Evolutionary conservation across 129 eudicot genomes (phyloP).

Genomic region (Flaveria ramosissima): DNA sequence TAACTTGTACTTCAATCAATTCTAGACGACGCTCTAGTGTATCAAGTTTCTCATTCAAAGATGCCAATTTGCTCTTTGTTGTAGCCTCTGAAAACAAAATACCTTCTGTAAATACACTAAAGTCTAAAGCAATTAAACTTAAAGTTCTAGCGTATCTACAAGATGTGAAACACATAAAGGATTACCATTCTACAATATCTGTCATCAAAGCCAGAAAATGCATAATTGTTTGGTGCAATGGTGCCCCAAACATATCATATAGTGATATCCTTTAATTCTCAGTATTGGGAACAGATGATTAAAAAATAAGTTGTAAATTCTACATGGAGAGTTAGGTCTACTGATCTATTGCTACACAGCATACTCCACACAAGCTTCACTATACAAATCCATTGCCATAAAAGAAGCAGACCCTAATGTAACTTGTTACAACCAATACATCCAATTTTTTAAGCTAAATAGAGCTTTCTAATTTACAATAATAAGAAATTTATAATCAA

Average conservation of each 20-base stretch:
- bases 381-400: background rate
- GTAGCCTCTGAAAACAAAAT: constrained; percentile 69
- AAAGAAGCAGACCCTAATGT: background rate
- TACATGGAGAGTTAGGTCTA: background rate
- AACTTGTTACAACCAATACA: background rate
- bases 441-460: too few species aligned
- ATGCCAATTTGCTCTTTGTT: constrained; percentile 88
- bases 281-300: background rate
- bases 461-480: too few species aligned
- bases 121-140: constrained; percentile 13
- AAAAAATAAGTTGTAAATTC: background rate
- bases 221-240: background rate
- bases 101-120: constrained; percentile 19
- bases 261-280: background rate
- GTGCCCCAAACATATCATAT: constrained; percentile 6
- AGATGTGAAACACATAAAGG: background rate
- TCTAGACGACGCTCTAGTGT: constrained; percentile 87
- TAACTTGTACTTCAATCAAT: constrained; percentile 92
- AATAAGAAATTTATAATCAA: too few species aligned
- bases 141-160: constrained; percentile 5
- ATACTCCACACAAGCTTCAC: background rate
- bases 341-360: background rate
- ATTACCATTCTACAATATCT: background rate
- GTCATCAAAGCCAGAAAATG: background rate
- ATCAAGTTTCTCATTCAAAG: constrained; percentile 94